phyloP scores from a whole-genome alignment of 768 basidiomycete species.

The Lactarius deliciosus region DNA sequence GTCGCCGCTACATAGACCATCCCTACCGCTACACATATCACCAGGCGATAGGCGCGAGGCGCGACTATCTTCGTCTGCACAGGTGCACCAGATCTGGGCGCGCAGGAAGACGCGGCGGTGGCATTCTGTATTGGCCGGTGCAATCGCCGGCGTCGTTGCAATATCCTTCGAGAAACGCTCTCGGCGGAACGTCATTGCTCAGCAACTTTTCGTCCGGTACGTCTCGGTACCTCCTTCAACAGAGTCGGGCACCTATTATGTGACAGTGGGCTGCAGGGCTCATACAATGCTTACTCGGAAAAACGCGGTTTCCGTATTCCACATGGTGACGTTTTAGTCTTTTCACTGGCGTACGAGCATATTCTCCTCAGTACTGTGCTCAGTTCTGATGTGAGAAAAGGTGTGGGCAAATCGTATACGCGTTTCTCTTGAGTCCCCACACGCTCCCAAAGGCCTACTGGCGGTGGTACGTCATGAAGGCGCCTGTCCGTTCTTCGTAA shows the following conservation, averaged over 20 bases:
- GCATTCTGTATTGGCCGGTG: conserved; percentile 80
- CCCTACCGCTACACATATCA: conserved; percentile 14
- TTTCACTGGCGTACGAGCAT: conserved; percentile 63
- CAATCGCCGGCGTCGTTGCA: conserved; percentile 67
- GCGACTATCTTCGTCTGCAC: conserved; percentile 60
- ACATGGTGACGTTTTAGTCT: conserved; percentile 80
- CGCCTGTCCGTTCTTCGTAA: not conserved
- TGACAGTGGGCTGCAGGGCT: conserved; percentile 81
- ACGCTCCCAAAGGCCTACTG: conserved; percentile 79
- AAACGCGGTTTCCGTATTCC: conserved; percentile 70
- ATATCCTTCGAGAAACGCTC: conserved; percentile 76
- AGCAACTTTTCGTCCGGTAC: conserved; percentile 87
- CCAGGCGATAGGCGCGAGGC: conserved; percentile 40
- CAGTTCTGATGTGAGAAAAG: conserved; percentile 37
- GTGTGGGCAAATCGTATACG: conserved; percentile 86
- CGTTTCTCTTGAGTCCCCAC: conserved; percentile 73
- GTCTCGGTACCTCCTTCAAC: conserved; percentile 31
- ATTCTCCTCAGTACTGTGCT: not conserved
- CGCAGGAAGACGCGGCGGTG: conserved; percentile 69
- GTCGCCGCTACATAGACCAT: conserved; percentile 29
- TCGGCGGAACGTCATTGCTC: conserved; percentile 66
- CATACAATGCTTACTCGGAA: conserved; percentile 75
- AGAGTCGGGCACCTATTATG: not conserved
- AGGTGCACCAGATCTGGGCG: conserved; percentile 61
- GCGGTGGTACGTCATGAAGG: conserved; percentile 52